Percentiles rank a stretch among this genome's conserved stretches.
phyloP scores from a whole-genome alignment of 2,329 filamentous ascomycete species.

The Aulographum hederae region DNA sequence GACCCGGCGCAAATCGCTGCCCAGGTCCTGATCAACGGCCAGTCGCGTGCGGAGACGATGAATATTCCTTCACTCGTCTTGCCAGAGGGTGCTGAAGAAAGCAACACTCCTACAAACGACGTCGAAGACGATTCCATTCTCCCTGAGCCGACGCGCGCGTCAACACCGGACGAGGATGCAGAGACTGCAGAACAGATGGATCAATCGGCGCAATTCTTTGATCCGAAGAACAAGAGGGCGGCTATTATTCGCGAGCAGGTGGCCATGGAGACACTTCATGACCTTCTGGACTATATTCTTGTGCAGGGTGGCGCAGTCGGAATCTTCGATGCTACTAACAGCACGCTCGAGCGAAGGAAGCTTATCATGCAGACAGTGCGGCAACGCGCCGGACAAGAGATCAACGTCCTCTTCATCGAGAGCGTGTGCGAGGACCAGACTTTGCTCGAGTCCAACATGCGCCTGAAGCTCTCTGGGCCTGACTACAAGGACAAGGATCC shows the following conservation, averaged over 20 bases:
- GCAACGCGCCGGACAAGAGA: conserved; percentile 58
- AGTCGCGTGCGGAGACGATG: background rate
- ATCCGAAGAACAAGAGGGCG: conserved; percentile 70
- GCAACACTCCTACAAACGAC: too few relatives aligned
- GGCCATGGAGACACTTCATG: conserved; percentile 79
- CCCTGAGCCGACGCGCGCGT: background rate
- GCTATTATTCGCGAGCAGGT: conserved; percentile 77
- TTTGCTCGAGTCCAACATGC: conserved; percentile 89
- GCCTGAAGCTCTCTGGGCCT: conserved; percentile 82
- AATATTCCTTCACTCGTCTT: background rate
- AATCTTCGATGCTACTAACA: conserved; percentile 95
- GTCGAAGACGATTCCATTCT: background rate
- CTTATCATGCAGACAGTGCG: conserved; percentile 71
- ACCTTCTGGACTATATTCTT: conserved; percentile 78
- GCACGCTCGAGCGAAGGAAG: conserved; percentile 70
- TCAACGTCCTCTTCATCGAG: conserved; percentile 90
- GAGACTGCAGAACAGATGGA: conserved; percentile 34
- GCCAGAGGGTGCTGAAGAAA: background rate
- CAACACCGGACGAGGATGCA: background rate
- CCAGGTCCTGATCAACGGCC: conserved; percentile 40
- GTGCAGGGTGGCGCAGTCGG: conserved; percentile 71
- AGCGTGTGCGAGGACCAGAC: conserved; percentile 75
- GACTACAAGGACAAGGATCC: conserved; percentile 95
- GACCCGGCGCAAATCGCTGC: conserved; percentile 23
- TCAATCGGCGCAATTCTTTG: conserved; percentile 86